Conservation (phyloP, 192 early-diverging fungal genomes). For the Dissophora globulifera region DNA sequence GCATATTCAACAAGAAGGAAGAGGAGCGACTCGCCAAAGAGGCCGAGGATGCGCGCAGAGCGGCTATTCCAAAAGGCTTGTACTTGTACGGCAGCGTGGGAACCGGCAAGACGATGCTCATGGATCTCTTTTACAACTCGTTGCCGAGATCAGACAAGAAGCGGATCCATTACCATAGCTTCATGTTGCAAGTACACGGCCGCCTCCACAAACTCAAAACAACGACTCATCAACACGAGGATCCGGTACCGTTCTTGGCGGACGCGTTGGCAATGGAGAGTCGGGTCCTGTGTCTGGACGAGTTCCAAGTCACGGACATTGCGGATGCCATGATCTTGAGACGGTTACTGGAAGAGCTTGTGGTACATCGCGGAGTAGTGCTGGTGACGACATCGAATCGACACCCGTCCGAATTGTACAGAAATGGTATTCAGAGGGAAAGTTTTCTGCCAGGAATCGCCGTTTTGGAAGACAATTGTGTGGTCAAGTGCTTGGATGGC, state of each 20-base stretch:
- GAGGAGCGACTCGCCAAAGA: slow-evolving; percentile 28
- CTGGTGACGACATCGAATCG: slow-evolving; percentile 94
- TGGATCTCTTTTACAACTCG: slow-evolving; percentile 95
- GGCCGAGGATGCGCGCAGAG: slow-evolving; percentile 20
- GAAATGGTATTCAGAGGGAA: slow-evolving; percentile 94
- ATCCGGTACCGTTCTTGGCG: slow-evolving; percentile 81
- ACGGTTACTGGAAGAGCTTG: slow-evolving; percentile 83
- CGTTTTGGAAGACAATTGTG: slow-evolving; percentile 81
- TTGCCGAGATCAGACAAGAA: slow-evolving; percentile 76
- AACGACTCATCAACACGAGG: slow-evolving; percentile 58
- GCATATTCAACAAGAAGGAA: slow-evolving; percentile 42
- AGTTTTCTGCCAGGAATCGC: slow-evolving; percentile 94
- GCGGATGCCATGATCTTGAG: slow-evolving; percentile 96
- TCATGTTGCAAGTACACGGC: slow-evolving; percentile 94
- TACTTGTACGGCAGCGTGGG: slow-evolving; percentile 83
- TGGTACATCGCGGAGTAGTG: slow-evolving; percentile 81
- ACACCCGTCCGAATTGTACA: slow-evolving; percentile 92
- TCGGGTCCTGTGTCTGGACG: slow-evolving; percentile 94
- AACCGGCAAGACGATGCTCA: slow-evolving; percentile 94
- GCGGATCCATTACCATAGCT: slow-evolving; percentile 96
- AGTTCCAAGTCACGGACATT: slow-evolving; percentile 98
- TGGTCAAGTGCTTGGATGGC: slow-evolving; percentile 85
- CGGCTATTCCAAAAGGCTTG: slow-evolving; percentile 59
- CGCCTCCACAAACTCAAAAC: slow-evolving; percentile 72
- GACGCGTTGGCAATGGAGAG: slow-evolving; percentile 82